Conservation (phyloP, 2,329 filamentous ascomycete species). For the Hirsutella rhossiliensis region DNA sequence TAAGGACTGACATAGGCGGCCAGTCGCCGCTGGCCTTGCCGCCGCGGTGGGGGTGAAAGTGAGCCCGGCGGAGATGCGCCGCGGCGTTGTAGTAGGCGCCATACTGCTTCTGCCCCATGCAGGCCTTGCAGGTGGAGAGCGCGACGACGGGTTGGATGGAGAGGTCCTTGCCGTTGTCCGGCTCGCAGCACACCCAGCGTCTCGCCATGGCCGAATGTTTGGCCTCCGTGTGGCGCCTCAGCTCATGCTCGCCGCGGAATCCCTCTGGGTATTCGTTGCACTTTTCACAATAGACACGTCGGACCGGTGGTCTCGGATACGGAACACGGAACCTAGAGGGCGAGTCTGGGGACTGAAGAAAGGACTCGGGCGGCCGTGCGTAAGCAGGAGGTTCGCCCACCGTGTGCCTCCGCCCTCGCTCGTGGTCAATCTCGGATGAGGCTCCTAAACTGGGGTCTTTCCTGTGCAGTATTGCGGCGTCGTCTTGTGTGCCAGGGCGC, state of each 20-base stretch:
- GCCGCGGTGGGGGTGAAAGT: constrained; percentile 43
- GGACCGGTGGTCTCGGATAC: constrained; percentile 45
- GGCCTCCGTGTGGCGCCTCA: constrained; percentile 53
- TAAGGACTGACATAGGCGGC: constrained; percentile 44
- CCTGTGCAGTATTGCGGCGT: constrained; percentile 1
- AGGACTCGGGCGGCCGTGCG: constrained; percentile 22
- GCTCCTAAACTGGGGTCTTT: neutral
- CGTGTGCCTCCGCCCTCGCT: constrained; percentile 26
- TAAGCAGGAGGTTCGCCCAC: constrained; percentile 33
- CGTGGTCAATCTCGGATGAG: constrained; percentile 6
- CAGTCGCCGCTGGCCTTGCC: constrained; percentile 47
- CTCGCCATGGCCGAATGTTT: constrained; percentile 44
- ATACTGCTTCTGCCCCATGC: constrained; percentile 42
- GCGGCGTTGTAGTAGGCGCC: constrained; percentile 49
- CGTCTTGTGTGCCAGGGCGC: constrained; percentile 6
- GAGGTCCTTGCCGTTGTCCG: constrained; percentile 22
- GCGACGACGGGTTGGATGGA: constrained; percentile 36
- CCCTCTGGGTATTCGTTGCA: constrained; percentile 77
- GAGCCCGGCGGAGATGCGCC: constrained; percentile 43
- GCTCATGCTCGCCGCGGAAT: constrained; percentile 83
- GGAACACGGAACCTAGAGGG: constrained; percentile 22
- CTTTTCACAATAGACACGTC: constrained; percentile 63
- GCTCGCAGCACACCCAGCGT: constrained; percentile 44
- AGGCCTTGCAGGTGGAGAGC: constrained; percentile 43
- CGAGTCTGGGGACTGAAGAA: constrained; percentile 29